These are phyloP conservation scores for Cubamyces lactineus DNA, from an alignment of 768 basidiomycete genomes.

Conservation along the genomic window DNA sequence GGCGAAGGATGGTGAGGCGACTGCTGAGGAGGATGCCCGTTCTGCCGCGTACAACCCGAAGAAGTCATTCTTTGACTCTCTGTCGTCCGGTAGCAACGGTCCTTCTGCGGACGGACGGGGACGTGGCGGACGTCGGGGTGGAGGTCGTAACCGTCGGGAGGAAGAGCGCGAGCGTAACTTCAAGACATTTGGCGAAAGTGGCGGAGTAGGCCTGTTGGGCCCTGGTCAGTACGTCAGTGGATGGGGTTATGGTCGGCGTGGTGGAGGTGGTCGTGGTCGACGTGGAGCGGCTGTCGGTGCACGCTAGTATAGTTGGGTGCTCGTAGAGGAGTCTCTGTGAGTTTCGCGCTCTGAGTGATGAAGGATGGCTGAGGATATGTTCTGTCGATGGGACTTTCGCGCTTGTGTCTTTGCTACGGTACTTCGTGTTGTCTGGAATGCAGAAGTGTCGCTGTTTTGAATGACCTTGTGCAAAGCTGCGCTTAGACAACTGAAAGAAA, in stretches of 20 bases:
- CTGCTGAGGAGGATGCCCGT: slow-evolving; percentile 37
- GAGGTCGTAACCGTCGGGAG: slow-evolving; percentile 71
- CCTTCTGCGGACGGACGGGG: slow-evolving; percentile 43
- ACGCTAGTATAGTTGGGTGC: not conserved
- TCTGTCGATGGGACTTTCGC: slow-evolving; percentile 5
- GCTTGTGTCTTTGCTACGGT: slow-evolving; percentile 8
- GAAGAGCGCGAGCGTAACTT: slow-evolving; percentile 86
- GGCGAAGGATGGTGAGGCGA: slow-evolving; percentile 32
- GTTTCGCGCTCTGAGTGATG: too few species aligned
- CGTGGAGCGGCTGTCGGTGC: slow-evolving; percentile 35
- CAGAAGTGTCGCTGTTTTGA: not conserved
- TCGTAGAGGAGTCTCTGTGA: not conserved
- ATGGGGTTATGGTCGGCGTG: slow-evolving; percentile 67
- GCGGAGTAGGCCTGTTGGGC: slow-evolving; percentile 75
- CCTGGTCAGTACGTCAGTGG: slow-evolving; percentile 80
- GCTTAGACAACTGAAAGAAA: too few species aligned
- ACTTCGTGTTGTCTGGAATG: slow-evolving; percentile 18
- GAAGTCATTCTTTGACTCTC: slow-evolving; percentile 82
- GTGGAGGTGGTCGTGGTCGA: slow-evolving; percentile 44
- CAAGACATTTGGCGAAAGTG: slow-evolving; percentile 86
- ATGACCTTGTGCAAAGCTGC: too few species aligned
- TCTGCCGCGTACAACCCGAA: slow-evolving; percentile 69
- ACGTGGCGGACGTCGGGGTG: slow-evolving; percentile 49
- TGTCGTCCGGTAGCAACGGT: slow-evolving; percentile 52
- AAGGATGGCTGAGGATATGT: not conserved